phyloP scores from a whole-genome alignment of 1,139 yeast species.

The Hansenula sp. region DNA sequence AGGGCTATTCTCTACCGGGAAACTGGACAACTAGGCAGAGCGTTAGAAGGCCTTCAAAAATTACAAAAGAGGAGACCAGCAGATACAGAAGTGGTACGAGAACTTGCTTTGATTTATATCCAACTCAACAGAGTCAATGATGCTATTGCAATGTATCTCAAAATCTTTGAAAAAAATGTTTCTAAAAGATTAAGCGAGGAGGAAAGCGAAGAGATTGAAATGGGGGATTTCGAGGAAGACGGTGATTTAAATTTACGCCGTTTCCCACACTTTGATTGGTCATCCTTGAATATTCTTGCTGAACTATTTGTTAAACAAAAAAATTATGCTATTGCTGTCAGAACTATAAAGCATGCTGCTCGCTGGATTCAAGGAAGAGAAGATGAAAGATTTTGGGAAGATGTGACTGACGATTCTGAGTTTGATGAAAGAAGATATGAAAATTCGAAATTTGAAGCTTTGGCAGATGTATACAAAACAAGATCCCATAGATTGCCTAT shows the following conservation, averaged over 20 bases:
- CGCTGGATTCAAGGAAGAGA: conserved; percentile 79
- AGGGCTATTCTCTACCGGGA: conserved; percentile 67
- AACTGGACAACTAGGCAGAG: conserved; percentile 61
- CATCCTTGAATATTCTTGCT: conserved; percentile 76
- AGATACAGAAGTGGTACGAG: conserved; percentile 59
- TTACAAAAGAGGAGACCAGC: conserved; percentile 58
- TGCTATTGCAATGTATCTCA: conserved; percentile 74
- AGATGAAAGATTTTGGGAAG: conserved; percentile 82
- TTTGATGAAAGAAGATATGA: conserved; percentile 66
- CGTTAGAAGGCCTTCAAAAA: conserved; percentile 69
- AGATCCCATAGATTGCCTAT: conserved; percentile 61
- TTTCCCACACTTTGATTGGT: conserved; percentile 69
- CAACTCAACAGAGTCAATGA: conserved; percentile 73
- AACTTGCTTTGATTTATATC: conserved; percentile 73
- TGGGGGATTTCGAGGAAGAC: conserved; percentile 19
- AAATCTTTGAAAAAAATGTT: conserved; percentile 53
- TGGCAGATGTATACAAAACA: conserved; percentile 32
- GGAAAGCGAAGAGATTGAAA: conserved; percentile 12
- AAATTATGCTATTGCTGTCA: conserved; percentile 61
- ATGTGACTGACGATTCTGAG: conserved; percentile 68
- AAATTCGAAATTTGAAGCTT: conserved; percentile 34
- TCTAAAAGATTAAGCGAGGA: conserved; percentile 24
- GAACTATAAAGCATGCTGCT: conserved; percentile 62
- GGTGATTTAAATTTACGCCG: conserved; percentile 18
- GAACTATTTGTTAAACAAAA: conserved; percentile 72